phyloP scores from a whole-genome alignment of 169 alveolate species.

The Blepharisma undulans region DNA sequence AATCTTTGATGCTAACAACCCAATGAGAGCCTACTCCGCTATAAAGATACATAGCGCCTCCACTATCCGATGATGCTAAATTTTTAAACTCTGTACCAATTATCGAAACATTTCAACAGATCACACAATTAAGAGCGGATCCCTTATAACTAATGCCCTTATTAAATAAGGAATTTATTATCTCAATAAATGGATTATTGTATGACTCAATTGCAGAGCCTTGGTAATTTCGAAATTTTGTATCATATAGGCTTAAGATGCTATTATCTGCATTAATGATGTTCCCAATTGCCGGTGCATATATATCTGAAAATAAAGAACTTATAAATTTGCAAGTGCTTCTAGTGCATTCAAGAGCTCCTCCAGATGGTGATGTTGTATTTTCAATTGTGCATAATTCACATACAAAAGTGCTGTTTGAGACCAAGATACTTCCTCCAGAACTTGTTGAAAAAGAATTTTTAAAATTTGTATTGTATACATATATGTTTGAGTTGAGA shows the following conservation, averaged over 20 bases:
- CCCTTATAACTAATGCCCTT: not conserved
- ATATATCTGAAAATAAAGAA: too few species aligned
- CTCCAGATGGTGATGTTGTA: not conserved
- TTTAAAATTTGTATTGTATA: not conserved
- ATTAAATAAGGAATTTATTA: not conserved
- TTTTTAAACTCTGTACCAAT: not conserved
- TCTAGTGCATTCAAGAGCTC: too few species aligned
- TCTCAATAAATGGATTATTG: not conserved
- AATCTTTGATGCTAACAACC: not conserved
- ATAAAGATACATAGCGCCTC: not conserved
- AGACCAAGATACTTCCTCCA: not conserved
- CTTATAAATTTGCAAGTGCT: too few species aligned
- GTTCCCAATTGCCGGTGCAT: too few species aligned
- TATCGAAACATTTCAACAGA: not conserved
- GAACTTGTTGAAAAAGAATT: not conserved
- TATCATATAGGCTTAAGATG: too few species aligned
- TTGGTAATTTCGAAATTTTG: not conserved
- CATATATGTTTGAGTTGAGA: too few species aligned
- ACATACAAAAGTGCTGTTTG: not conserved
- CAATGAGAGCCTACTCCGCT: too few species aligned
- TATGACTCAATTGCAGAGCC: not conserved
- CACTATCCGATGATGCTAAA: not conserved
- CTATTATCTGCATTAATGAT: too few species aligned
- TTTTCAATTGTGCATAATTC: not conserved
- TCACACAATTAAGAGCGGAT: not conserved